A percentile compares a stretch with the other conserved stretches of the same genome.
These are phyloP conservation scores for Sporobolomyces phaffii DNA, from an alignment of 768 basidiomycete species.

Conservation along the genomic window DNA sequence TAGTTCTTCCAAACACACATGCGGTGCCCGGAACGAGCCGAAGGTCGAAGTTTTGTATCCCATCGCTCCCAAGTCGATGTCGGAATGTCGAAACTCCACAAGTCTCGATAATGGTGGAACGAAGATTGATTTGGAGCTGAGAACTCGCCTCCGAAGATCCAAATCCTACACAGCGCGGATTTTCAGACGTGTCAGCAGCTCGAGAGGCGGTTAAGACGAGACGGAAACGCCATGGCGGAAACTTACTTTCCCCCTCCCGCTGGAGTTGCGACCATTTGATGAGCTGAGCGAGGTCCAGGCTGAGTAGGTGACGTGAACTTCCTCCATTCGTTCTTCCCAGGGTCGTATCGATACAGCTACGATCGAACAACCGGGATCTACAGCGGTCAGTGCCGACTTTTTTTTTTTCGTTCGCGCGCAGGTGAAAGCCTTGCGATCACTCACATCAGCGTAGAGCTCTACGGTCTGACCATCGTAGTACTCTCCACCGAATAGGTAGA, in stretches of 20 bases:
- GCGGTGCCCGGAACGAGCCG: slow-evolving; percentile 77
- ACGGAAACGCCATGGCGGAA: too few species aligned
- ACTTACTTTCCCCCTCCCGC: slow-evolving; percentile 66
- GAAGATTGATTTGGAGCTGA: slow-evolving; percentile 40
- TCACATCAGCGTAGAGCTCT: slow-evolving; percentile 48
- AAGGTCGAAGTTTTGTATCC: slow-evolving; percentile 74
- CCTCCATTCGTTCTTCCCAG: slow-evolving; percentile 88
- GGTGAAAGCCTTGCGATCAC: not conserved
- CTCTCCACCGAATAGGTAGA: slow-evolving; percentile 64
- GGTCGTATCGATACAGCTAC: slow-evolving; percentile 75
- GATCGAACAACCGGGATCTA: too few species aligned
- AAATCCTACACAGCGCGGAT: slow-evolving; percentile 17
- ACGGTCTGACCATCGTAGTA: slow-evolving; percentile 79
- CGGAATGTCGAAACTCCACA: slow-evolving; percentile 72
- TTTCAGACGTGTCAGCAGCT: slow-evolving; percentile 70
- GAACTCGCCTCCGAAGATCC: slow-evolving; percentile 64
- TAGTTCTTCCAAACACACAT: slow-evolving; percentile 88
- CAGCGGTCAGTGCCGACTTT: too few species aligned
- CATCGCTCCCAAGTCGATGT: slow-evolving; percentile 80
- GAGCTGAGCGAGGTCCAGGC: slow-evolving; percentile 81
- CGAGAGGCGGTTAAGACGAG: too few species aligned
- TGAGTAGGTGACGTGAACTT: slow-evolving; percentile 75
- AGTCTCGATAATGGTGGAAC: slow-evolving; percentile 78
- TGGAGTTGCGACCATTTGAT: slow-evolving; percentile 68
- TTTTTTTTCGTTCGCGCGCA: too few species aligned